Evolutionary conservation across 495 filamentous ascomycete species (phyloP), one percentile per base, ranked within the genome.

Genomic region (Thermochaetoides thermophila): DNA sequence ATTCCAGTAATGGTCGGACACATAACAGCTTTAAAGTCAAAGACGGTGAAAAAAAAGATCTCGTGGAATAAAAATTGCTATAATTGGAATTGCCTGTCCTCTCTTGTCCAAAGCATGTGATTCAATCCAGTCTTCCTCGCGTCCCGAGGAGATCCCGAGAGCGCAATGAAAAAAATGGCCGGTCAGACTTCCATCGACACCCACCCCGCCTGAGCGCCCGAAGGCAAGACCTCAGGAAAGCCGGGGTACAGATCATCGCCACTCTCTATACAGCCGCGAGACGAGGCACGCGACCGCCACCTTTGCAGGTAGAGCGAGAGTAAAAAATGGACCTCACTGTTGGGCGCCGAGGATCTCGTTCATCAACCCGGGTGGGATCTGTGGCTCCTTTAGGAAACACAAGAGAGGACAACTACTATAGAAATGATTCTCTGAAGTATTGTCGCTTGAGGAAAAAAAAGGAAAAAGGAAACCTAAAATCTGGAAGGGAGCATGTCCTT

Each of bases 351-450:
- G 68, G 69, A 69, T 67, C 59, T 61, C 16, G 59, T 40, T 69
- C 65, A 71, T 73, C 69, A 68, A 64, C 69, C 67, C 68, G 66
- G 65, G 65, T 69, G 62, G 65, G 59, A 57, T 70, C 66, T 69
- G 64, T 69, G 57, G 64, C 67, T 71, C 57, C 57, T 76, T 70
- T 81, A 70, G 71, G 76, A 64, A 78, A 74, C 68, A 73, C 71
- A 81, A 72, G 73, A 68, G 65, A 58, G 68, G 73, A 79, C 75
- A 68, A 79, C 63, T 75, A 81, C 78, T 83, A 77, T 81, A 82
- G 71, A 83, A 82, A 78, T 81, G 78, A 83, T 83, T 80, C 76
- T 81, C 75, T 57, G 55, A 74, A 69, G 69, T 73, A 76, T 71
- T 73, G 70, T 76, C 71, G 71, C 68, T 69, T 24, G 21, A 57